Evolutionary conservation across 306 rosid genomes (phyloP), one percentile per base, ranked within the genome.

Genomic region (Leucaena leucocephala): DNA sequence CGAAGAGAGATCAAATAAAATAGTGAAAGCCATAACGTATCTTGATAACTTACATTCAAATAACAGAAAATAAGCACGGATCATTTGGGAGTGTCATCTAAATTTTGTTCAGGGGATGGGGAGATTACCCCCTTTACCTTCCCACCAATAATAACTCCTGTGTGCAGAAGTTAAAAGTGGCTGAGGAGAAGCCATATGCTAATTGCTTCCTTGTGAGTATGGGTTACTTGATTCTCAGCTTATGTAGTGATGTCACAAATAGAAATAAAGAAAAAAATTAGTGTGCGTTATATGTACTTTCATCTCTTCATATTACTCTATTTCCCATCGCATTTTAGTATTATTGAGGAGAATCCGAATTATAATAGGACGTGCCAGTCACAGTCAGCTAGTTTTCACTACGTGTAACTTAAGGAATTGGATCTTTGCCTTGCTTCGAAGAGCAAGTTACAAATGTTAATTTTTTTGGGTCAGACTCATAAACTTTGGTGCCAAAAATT

Each of bases 81-180:
- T 46, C n/a, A 27, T 40, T 67, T 27, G 38, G 17, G 27, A 27
- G 27, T 27, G 27, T 27, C 1, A 27, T 27, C 27, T 27, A 27
- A 27, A 27, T 27, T 27, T 27, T 27, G 27, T 27, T 27, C 27
- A 27, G 27, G 27, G 27, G 27, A 27, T 27, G 27, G 27, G 27
- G 1, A 27, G 27, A 27, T 27, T 27, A 27, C 27, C 27, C 27
- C 27, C 0, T 27, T 27, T 27, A 55, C 85, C 87, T 82, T 52
- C 58, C 19, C 9, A 16, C 88, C 89, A 81, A 46, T 84, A 78
- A 72, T 91, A 79, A 80, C 82, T 85, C 42, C 81, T 81, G 71
- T 82, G 83, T 55, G 54, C 54, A 83, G 84, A 81, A 86, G 72
- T 19, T 50, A 50, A 15, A 76, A 72, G 83, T 62, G 84, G 78